phyloP scores from a whole-genome alignment of 2,329 filamentous ascomycete species.

The Celoporthe dispersa region DNA sequence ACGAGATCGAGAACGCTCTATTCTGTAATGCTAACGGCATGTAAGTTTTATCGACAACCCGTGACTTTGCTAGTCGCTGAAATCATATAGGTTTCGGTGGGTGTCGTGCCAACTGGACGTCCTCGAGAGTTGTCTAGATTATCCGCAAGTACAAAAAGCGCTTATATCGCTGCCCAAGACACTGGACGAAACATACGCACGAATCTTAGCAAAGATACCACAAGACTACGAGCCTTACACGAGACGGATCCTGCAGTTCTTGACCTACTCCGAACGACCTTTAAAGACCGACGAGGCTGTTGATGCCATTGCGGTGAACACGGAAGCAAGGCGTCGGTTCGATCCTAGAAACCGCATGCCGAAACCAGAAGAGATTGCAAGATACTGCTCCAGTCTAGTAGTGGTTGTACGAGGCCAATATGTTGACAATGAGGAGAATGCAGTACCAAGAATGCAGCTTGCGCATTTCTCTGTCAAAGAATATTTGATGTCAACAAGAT shows the following conservation, averaged over 20 bases:
- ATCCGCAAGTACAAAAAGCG: not conserved
- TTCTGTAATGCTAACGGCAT: not conserved
- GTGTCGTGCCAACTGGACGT: not conserved
- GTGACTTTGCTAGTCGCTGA: not conserved
- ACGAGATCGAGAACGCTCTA: not conserved
- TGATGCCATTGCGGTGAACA: not conserved
- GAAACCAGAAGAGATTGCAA: not conserved
- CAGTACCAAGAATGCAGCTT: not conserved
- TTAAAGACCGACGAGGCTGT: not conserved
- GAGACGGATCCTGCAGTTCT: not conserved
- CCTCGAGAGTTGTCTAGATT: not conserved
- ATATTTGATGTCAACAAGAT: not conserved
- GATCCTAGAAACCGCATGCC: not conserved
- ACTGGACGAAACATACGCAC: not conserved
- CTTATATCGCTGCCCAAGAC: not conserved
- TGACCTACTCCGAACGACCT: not conserved
- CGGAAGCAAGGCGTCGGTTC: not conserved
- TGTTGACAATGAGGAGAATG: not conserved
- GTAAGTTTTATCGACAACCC: not conserved
- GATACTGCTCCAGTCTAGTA: not conserved
- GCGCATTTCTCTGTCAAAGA: not conserved
- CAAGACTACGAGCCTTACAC: not conserved
- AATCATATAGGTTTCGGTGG: not conserved
- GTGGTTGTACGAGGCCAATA: not conserved
- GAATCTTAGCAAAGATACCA: not conserved